Evolutionary conservation across 768 basidiomycete genomes (phyloP).

Genomic region (Termitomyces sp.): DNA sequence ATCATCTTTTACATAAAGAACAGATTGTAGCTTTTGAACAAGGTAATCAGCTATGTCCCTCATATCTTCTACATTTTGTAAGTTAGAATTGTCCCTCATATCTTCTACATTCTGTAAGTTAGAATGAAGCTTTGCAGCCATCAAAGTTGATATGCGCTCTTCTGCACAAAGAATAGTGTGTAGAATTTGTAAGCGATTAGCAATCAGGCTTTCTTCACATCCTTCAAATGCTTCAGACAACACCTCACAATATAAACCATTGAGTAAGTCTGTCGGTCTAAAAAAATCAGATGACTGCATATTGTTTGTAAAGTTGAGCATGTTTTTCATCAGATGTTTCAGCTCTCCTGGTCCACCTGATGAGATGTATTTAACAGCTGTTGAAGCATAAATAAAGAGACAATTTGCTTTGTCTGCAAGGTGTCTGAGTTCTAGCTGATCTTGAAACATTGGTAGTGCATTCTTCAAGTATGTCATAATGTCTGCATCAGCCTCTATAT

Average conservation of each 20-base stretch:
- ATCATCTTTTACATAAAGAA: slow-evolving; percentile 15
- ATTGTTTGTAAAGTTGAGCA: not conserved
- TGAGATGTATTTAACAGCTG: not conserved
- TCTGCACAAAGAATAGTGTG: too few species aligned
- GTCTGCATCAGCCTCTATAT: not conserved
- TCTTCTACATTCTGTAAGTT: not conserved
- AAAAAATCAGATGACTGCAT: not conserved
- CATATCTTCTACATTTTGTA: not conserved
- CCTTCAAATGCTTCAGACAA: not conserved
- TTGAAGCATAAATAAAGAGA: not conserved
- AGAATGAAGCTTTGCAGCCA: too few species aligned
- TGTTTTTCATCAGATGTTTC: not conserved
- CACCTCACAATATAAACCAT: not conserved
- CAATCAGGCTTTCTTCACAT: not conserved
- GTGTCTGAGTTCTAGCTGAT: too few species aligned
- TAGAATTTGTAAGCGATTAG: too few species aligned
- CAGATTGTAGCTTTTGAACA: slow-evolving; percentile 14
- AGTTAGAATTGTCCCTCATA: not conserved
- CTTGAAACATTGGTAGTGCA: not conserved
- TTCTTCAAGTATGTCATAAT: not conserved
- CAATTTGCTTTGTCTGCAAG: not conserved
- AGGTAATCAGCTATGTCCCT: slow-evolving; percentile 3
- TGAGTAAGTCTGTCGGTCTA: not conserved
- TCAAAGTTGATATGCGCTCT: too few species aligned
- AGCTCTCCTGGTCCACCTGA: not conserved